These are phyloP conservation scores for Trametes pubescens DNA, from an alignment of 1,284 basidiomycete genomes.

Conservation along the genomic window DNA sequence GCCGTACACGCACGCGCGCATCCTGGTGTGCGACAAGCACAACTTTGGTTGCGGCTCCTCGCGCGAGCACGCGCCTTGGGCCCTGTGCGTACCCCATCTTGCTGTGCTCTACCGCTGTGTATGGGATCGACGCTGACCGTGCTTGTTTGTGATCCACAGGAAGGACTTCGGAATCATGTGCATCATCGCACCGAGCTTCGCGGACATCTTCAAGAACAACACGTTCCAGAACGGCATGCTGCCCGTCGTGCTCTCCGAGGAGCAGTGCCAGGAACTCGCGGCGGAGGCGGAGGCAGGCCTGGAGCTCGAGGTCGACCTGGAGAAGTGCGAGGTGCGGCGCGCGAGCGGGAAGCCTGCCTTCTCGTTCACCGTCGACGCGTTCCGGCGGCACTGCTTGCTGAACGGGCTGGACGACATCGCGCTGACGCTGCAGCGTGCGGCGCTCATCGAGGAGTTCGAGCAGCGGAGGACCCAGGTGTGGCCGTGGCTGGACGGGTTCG, in stretches of 20 bases:
- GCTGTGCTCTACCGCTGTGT: background rate
- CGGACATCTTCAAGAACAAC: slow-evolving; percentile 94
- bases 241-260: slow-evolving; percentile 81
- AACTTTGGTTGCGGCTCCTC: slow-evolving; percentile 98
- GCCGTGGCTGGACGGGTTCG: slow-evolving; percentile 96
- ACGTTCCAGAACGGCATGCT: slow-evolving; percentile 98
- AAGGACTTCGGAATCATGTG: slow-evolving; percentile 96
- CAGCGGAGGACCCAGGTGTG: slow-evolving; percentile 75
- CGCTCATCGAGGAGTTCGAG: slow-evolving; percentile 81
- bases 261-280: slow-evolving; percentile 79
- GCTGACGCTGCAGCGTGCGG: slow-evolving; percentile 83
- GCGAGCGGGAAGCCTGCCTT: slow-evolving; percentile 78
- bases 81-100: slow-evolving; percentile 66
- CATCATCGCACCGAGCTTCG: slow-evolving; percentile 93
- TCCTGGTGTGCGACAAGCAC: slow-evolving; percentile 88
- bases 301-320: slow-evolving; percentile 91
- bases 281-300: slow-evolving; percentile 83
- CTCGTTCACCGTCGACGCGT: slow-evolving; percentile 83
- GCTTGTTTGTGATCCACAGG: slow-evolving; percentile 48
- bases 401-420: slow-evolving; percentile 96
- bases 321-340: slow-evolving; percentile 86
- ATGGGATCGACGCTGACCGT: slow-evolving; percentile 6
- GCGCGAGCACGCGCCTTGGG: slow-evolving; percentile 97
- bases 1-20: slow-evolving; percentile 83
- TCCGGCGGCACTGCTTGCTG: slow-evolving; percentile 91